phyloP scores from a whole-genome alignment of 2,329 filamentous ascomycete species.

The Cladorrhinum sp. region DNA sequence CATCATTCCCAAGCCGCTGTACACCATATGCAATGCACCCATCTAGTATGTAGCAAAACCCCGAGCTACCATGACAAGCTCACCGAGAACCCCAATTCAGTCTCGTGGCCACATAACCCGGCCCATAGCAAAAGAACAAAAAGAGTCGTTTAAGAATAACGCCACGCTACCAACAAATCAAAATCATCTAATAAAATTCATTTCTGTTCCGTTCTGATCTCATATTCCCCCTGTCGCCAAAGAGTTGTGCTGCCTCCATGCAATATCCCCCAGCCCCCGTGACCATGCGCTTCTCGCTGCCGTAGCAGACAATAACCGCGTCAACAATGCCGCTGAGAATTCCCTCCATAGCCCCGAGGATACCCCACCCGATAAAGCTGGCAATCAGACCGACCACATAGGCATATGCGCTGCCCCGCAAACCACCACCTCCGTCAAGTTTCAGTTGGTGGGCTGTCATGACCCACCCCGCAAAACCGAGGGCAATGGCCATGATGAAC shows the following conservation, averaged over 20 bases:
- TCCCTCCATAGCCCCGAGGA: constrained; percentile 86
- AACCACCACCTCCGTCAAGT: constrained; percentile 50
- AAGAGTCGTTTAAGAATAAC: constrained; percentile 8
- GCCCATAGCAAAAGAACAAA: not conserved
- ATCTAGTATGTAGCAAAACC: not conserved
- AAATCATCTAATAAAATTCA: constrained; percentile 18
- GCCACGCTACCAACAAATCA: constrained; percentile 15
- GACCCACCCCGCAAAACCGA: constrained; percentile 97
- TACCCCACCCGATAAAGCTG: constrained; percentile 90
- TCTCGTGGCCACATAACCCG: not conserved
- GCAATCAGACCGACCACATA: constrained; percentile 92
- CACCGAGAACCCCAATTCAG: not conserved
- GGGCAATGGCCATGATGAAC: constrained; percentile 82
- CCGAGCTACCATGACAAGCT: not conserved
- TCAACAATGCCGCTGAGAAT: constrained; percentile 84
- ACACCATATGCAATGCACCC: not conserved
- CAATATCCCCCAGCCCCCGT: constrained; percentile 75
- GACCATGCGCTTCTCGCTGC: constrained; percentile 73
- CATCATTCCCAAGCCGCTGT: not conserved
- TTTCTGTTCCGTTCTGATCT: constrained; percentile 17
- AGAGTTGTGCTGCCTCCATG: constrained; percentile 84
- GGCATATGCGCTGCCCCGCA: constrained; percentile 83
- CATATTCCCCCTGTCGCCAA: constrained; percentile 57
- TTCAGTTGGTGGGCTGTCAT: constrained; percentile 78
- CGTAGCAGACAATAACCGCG: constrained; percentile 89